phyloP scores from a whole-genome alignment of 192 early-diverging fungal species.

The Backusella psychrophila region DNA sequence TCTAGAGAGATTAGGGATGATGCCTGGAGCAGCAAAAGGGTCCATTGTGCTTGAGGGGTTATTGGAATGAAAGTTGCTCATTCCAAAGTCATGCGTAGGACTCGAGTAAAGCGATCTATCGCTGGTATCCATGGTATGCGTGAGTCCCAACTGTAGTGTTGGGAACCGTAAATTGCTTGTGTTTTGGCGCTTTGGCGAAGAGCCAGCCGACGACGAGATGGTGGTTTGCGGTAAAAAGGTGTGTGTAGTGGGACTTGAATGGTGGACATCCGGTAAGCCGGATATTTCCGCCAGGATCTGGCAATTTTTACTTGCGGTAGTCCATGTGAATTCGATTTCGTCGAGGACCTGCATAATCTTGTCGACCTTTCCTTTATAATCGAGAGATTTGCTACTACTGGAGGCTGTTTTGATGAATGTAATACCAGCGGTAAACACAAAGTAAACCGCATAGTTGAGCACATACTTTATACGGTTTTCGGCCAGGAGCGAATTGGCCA shows the following conservation, averaged over 20 bases:
- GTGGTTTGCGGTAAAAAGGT: background rate
- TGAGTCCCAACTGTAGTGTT: background rate
- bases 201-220: background rate
- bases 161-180: background rate
- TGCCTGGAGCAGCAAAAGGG: constrained; percentile 33
- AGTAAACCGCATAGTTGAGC: constrained; percentile 23
- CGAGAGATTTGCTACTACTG: background rate
- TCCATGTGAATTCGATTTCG: constrained; percentile 27
- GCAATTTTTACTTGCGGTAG: constrained; percentile 15
- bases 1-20: background rate
- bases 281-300: constrained; percentile 29
- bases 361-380: constrained; percentile 19
- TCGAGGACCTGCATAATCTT: constrained; percentile 19
- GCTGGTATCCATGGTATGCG: background rate
- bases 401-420: constrained; percentile 29
- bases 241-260: background rate
- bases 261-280: constrained; percentile 4
- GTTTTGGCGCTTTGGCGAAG: background rate
- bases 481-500: constrained; percentile 13
- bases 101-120: background rate
- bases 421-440: constrained; percentile 30
- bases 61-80: background rate
- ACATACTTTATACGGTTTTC: constrained; percentile 11
- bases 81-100: background rate
- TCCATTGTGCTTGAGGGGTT: constrained; percentile 11